Evolutionary conservation across 129 eudicot genomes (phyloP).

Genomic region (Tagetes erecta): DNA sequence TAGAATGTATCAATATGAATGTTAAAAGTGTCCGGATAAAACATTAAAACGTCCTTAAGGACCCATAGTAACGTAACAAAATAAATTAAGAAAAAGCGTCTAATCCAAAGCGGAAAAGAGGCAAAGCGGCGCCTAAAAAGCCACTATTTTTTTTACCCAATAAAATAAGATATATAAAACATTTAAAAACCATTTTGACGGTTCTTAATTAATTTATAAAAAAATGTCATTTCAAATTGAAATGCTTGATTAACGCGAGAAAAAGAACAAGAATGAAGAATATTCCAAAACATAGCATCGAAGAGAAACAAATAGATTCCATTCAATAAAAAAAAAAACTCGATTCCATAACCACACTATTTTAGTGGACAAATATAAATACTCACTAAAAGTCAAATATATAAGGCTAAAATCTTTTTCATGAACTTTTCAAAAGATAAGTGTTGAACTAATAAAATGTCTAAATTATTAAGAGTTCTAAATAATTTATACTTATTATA

Average conservation of each 20-base stretch:
- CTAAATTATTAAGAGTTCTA: no score
- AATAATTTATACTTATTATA: no score
- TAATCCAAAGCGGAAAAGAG: constrained; percentile 27
- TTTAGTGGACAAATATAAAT: background rate
- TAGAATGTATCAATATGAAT: no score
- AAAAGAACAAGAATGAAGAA: background rate
- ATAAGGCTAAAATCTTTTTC: background rate
- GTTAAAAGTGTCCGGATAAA: no score
- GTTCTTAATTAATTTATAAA: background rate
- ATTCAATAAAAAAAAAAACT: background rate
- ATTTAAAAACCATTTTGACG: background rate
- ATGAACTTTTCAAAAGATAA: no score
- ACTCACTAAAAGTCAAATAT: background rate
- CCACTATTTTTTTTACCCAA: constrained; percentile 27
- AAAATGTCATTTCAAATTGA: background rate
- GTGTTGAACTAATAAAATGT: no score
- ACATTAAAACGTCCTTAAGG: no score
- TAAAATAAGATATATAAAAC: background rate
- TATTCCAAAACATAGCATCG: background rate
- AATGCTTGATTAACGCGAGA: background rate
- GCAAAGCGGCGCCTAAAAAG: constrained; percentile 40
- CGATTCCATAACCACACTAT: no score
- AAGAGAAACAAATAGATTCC: background rate
- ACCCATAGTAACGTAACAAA: background rate
- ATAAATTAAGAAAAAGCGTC: background rate